Evolutionary conservation across 1,284 basidiomycete genomes (phyloP).

Genomic region (Ceratobasidium sp.): DNA sequence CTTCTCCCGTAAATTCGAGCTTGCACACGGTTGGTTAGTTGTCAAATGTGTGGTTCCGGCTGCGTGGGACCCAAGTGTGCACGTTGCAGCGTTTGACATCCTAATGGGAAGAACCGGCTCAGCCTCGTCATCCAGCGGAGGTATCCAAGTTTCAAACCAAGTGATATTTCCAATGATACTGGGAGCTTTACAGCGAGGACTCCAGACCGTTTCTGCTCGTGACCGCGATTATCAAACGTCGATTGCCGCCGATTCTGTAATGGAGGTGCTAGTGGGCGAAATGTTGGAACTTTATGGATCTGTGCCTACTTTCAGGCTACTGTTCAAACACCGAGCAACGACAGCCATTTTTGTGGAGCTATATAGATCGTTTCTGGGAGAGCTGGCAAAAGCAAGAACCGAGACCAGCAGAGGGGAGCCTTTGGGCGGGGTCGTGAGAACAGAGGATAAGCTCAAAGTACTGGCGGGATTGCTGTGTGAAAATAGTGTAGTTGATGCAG

Average conservation of each 20-base stretch:
- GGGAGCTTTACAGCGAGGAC: constrained; percentile 59
- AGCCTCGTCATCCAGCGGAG: neutral
- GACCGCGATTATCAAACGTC: neutral
- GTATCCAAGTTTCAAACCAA: constrained; percentile 59
- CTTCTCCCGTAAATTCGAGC: constrained; percentile 67
- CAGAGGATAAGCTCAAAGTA: constrained; percentile 67
- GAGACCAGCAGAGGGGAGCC: neutral
- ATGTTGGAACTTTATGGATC: constrained; percentile 69
- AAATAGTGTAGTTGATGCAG: constrained; percentile 62
- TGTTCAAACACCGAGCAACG: constrained; percentile 72
- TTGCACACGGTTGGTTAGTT: constrained; percentile 76
- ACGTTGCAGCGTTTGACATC: constrained; percentile 68
- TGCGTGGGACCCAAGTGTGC: constrained; percentile 71
- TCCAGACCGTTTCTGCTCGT: constrained; percentile 43
- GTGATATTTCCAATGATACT: constrained; percentile 74
- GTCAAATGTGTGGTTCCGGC: constrained; percentile 68
- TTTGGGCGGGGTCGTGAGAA: constrained; percentile 4
- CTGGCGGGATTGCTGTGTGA: constrained; percentile 69
- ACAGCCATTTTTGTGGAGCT: constrained; percentile 70
- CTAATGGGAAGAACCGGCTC: constrained; percentile 57
- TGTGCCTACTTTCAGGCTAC: constrained; percentile 67
- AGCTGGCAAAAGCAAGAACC: constrained; percentile 42
- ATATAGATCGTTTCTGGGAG: constrained; percentile 62
- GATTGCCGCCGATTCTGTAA: constrained; percentile 52
- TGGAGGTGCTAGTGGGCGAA: constrained; percentile 69